Conservation (phyloP, 345 rosid genomes). For the Gossypium thurberi region DNA sequence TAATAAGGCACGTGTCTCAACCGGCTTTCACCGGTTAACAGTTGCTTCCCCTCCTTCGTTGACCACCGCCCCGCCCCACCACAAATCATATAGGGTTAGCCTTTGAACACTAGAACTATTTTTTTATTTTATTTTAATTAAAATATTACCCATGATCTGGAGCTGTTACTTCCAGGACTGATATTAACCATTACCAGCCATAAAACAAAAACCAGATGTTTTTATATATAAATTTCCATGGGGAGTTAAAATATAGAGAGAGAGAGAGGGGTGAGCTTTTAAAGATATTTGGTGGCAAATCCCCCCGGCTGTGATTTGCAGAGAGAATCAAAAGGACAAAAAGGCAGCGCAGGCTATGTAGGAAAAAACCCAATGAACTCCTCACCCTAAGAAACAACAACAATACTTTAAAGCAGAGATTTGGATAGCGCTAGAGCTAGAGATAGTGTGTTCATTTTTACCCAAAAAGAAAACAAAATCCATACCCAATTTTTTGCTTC, state of each 20-base stretch:
- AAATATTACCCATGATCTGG: too few relatives aligned
- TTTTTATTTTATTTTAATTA: too few relatives aligned
- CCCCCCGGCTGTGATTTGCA: slow-evolving; percentile 51
- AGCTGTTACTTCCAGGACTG: too few relatives aligned
- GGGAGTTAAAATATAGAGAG: slow-evolving; percentile 11
- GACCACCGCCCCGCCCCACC: too few relatives aligned
- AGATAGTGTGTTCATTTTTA: background rate
- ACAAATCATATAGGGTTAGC: too few relatives aligned
- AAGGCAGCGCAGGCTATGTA: background rate
- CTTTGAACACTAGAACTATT: too few relatives aligned
- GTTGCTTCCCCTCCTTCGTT: background rate
- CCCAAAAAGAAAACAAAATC: slow-evolving; percentile 4
- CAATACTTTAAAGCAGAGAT: slow-evolving; percentile 13
- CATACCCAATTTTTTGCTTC: slow-evolving; percentile 12
- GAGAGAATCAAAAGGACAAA: slow-evolving; percentile 51
- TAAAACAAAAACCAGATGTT: too few relatives aligned
- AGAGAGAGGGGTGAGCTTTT: slow-evolving; percentile 22
- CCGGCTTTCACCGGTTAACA: slow-evolving; percentile 6
- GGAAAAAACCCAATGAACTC: slow-evolving; percentile 16
- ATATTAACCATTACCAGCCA: too few relatives aligned
- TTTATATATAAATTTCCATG: background rate
- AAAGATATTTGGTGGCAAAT: slow-evolving; percentile 36
- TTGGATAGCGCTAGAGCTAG: background rate
- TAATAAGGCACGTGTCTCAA: slow-evolving; percentile 33
- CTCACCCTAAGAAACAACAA: background rate